phyloP scores from a whole-genome alignment of 78 protist species.

The Polysphondylium violaceum region DNA sequence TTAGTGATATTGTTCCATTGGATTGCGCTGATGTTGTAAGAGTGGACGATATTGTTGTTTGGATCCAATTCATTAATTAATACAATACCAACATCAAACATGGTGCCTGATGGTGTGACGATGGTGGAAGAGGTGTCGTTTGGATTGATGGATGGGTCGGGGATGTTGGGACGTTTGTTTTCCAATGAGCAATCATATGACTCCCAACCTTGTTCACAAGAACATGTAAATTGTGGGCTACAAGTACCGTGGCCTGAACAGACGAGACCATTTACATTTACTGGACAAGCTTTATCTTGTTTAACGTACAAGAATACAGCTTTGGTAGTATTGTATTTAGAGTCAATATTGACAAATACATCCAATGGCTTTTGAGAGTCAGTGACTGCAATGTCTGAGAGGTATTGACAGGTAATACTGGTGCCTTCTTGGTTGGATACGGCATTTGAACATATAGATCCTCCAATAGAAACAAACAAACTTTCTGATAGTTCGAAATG shows the following conservation, averaged over 20 bases:
- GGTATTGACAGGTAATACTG: no score
- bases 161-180: background rate
- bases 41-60: background rate
- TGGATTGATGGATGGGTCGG: background rate
- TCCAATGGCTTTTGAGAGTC: no score
- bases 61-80: background rate
- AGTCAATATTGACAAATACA: no score
- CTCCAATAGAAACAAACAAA: no score
- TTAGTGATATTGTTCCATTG: background rate
- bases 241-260: slow-evolving; percentile 1
- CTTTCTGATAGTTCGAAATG: no score
- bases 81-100: background rate
- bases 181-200: background rate
- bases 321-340: no score
- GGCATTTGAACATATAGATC: no score
- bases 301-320: background rate
- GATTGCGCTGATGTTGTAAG: background rate
- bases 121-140: background rate
- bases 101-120: background rate
- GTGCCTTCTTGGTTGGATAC: no score
- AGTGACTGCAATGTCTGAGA: no score
- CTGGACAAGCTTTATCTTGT: background rate
- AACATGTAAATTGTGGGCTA: background rate
- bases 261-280: background rate
- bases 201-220: background rate